Evolutionary conservation across 805 yeast genomes (phyloP).

Genomic region (Blastobotrys robertii): DNA sequence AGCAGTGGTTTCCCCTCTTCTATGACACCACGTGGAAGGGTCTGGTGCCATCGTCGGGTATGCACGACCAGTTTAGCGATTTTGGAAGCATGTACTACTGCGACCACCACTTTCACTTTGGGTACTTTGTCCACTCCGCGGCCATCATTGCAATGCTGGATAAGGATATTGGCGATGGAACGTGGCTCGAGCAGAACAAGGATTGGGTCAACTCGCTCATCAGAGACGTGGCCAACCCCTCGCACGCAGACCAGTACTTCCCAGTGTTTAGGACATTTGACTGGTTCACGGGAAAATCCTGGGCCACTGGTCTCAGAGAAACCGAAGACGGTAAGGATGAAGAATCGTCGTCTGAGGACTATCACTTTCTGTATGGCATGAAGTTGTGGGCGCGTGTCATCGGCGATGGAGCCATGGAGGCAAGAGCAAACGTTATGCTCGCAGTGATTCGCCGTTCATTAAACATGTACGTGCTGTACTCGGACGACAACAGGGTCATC

Average conservation of each 20-base stretch:
- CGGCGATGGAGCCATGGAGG: constrained; percentile 44
- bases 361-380: constrained; percentile 60
- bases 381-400: constrained; percentile 58
- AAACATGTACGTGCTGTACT: constrained; percentile 45
- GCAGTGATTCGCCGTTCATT: constrained; percentile 46
- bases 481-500: constrained; percentile 40
- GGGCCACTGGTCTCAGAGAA: constrained; percentile 63
- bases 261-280: constrained; percentile 64
- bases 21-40: constrained; percentile 61
- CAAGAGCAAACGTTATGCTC: constrained; percentile 51
- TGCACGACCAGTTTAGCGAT: constrained; percentile 41
- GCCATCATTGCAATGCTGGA: constrained; percentile 64
- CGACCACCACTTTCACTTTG: constrained; percentile 83
- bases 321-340: constrained; percentile 64
- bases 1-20: constrained; percentile 59
- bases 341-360: constrained; percentile 65
- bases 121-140: constrained; percentile 73
- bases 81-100: constrained; percentile 69
- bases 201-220: constrained; percentile 52
- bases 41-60: constrained; percentile 24
- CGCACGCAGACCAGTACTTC: constrained; percentile 40
- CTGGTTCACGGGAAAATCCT: constrained; percentile 66
- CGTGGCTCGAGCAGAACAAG: constrained; percentile 39
- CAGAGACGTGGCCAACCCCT: constrained; percentile 60
- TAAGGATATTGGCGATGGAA: constrained; percentile 34